Evolutionary conservation across 2,329 filamentous ascomycete species (phyloP), one percentile per base, ranked within the genome.

Genomic region (Alternaria arbusti): DNA sequence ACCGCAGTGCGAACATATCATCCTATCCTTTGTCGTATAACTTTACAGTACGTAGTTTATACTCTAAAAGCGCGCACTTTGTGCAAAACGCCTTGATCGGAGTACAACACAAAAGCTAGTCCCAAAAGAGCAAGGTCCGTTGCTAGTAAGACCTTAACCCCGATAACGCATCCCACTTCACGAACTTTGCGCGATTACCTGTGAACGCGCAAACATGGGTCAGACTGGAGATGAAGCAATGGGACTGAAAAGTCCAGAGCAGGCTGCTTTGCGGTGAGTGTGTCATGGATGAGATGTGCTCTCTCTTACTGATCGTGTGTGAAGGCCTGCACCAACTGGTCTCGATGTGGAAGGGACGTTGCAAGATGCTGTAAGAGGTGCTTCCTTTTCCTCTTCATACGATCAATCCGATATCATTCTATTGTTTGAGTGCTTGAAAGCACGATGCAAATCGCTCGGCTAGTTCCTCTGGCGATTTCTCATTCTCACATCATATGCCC

Each of bases 311-410:
- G 40, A 36, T 25, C n/a, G 20, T 25, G 43, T 51, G 20, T 28
- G 17, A 22, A 78, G 76, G 61, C 70, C 70, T 60, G 76, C 76
- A 25, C 76, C 76, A 9, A 76, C 70, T 6, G 73, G 72, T n/a
- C 70, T 77, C 30, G 65, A 73, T 47, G 64, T 64, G 13, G 66
- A 65, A 22, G 71, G 58, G 25, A 70, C 57, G 20, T 52, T 77
- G 50, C 58, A 72, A 32, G 75, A 78, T 72, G 76, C 78, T 74
- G 71, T 80, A 74, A 75, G 72, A 80, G 78, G 78, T 80, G 71
- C 68, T 71, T 74, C 52, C 51, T 40, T 60, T 65, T 63, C 52
- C 59, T 58, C 40, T 30, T 46, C n/a, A n/a, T 36, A 40, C 45
- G 17, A n/a, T 13, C 12, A 30, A 30, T 3, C 6, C 12, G 12